Evolutionary conservation across 2,329 filamentous ascomycete species (phyloP).

Genomic region (Stachybotrys echinatus): DNA sequence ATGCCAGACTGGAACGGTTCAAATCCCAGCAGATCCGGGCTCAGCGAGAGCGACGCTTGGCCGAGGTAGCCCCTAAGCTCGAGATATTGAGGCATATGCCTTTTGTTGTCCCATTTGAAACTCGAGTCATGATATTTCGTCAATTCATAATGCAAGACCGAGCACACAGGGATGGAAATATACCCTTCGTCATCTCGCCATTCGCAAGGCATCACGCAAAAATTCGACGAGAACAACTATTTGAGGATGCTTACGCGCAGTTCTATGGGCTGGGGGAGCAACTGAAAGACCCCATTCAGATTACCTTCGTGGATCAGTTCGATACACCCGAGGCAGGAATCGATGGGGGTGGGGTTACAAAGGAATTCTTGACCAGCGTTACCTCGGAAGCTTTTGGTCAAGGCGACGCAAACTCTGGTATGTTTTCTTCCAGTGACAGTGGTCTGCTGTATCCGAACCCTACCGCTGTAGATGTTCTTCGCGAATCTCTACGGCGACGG

Average conservation of each 20-base stretch:
- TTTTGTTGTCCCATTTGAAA: conserved; percentile 91
- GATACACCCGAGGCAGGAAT: conserved; percentile 85
- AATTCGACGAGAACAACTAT: conserved; percentile 73
- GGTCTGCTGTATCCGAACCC: conserved; percentile 89
- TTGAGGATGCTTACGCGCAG: conserved; percentile 77
- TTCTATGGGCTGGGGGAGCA: conserved; percentile 79
- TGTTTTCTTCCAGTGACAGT: conserved; percentile 81
- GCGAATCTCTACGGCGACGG: conserved; percentile 47
- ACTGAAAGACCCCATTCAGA: conserved; percentile 92
- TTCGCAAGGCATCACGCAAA: conserved; percentile 66
- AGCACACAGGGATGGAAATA: conserved; percentile 14
- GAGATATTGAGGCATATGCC: conserved; percentile 95
- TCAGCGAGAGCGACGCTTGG: conserved; percentile 65
- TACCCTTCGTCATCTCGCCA: conserved; percentile 16
- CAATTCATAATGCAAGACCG: conserved; percentile 81
- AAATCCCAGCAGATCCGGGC: conserved; percentile 60
- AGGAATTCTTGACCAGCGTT: conserved; percentile 89
- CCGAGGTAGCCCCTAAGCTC: conserved; percentile 76
- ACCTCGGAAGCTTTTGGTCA: conserved; percentile 76
- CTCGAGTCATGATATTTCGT: conserved; percentile 85
- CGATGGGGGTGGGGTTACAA: conserved; percentile 93
- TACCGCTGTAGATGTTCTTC: conserved; percentile 63
- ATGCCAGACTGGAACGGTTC: conserved; percentile 58
- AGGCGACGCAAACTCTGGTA: conserved; percentile 35
- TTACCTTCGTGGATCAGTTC: conserved; percentile 92